Conservation (phyloP, 345 rosid species). For the Salix koriyanagi region DNA sequence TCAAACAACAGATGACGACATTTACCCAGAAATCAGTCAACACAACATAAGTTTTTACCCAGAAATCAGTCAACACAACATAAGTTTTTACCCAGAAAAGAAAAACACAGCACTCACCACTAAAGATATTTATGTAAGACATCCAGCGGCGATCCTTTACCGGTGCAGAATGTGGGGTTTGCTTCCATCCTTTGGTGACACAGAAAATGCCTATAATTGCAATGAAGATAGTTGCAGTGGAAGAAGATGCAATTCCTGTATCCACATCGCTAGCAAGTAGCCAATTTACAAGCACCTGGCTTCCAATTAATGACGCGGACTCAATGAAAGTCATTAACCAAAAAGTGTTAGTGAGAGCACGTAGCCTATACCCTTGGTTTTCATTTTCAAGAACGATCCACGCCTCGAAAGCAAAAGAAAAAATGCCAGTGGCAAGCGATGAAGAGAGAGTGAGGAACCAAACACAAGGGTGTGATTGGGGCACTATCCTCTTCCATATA, state of each 20-base stretch:
- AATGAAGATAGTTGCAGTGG: slow-evolving; percentile 36
- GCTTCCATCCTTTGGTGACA: slow-evolving; percentile 51
- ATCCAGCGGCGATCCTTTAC: slow-evolving; percentile 40
- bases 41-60: too few relatives aligned
- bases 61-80: too few relatives aligned
- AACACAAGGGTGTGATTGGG: slow-evolving; percentile 36
- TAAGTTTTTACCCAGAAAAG: too few relatives aligned
- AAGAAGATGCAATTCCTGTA: slow-evolving; percentile 46
- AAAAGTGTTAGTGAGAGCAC: slow-evolving; percentile 68
- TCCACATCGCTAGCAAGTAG: slow-evolving; percentile 38
- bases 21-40: too few relatives aligned
- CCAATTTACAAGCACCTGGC: slow-evolving; percentile 79
- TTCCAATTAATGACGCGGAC: slow-evolving; percentile 65
- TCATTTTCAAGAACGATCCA: slow-evolving; percentile 81
- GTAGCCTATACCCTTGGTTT: slow-evolving; percentile 82
- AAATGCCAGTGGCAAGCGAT: slow-evolving; percentile 65
- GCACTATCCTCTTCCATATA: slow-evolving; percentile 60
- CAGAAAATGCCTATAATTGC: slow-evolving; percentile 47
- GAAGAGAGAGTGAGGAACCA: slow-evolving; percentile 58
- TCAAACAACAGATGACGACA: too few relatives aligned
- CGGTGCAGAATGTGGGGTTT: slow-evolving; percentile 32
- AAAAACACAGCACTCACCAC: slow-evolving; percentile 41
- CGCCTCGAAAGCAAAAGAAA: slow-evolving; percentile 76
- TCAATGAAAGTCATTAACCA: slow-evolving; percentile 89
- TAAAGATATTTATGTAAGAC: slow-evolving; percentile 47